Base-by-base conservation (phyloP, 768 basidiomycete genomes). In the Filobasidium floriforme region DNA sequence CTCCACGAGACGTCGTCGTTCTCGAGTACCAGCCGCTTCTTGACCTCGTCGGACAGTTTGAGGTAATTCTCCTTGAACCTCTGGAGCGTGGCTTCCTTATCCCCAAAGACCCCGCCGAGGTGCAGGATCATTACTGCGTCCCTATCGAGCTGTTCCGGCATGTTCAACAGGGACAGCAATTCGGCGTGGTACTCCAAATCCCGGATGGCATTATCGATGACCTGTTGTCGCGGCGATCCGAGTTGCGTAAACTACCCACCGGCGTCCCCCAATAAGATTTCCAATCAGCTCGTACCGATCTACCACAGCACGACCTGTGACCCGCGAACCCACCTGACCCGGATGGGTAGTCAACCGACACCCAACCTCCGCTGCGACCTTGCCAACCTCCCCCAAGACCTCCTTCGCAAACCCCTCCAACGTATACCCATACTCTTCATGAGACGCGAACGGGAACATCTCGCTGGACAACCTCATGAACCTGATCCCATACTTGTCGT, bases 1-100 rank as follows among this genome's bases (percentile, higher is more conserved):
- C 85, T 90, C 77, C 92, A 96, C 73, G 91, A 94, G 70, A 89
- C 89, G 81, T 97, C 93, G 70, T 96, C 93, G 67, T 96, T 97
- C 79, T 97, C 93, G n/a, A 92, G 81, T 1, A 91, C 92, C 24
- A 93, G 76, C 54, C 93, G 82, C 15, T 82, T 82, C 67, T 88
- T 85, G 66, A 90, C 85, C 26, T 84, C 83, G 24, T 83, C 79
- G 9, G 86, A 81, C 44, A 91, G 82, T n/a, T 77, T 72, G 59
- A 75, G 79, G 66, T 90, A 88, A 15, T 86, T 88, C 66, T 84
- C 80, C 75, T 86, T 88, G 74, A 94, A 85, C 10, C 93, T 84
- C 26, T 80, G 80, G 1, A 93, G 79, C 0, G 93, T 85, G 5
- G 82, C 81, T 24, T 71, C 70, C 75, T 94, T 97, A 74, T 96